These are phyloP conservation scores for Botrytis aclada DNA, from an alignment of 2,329 filamentous ascomycete genomes.

Conservation along the genomic window DNA sequence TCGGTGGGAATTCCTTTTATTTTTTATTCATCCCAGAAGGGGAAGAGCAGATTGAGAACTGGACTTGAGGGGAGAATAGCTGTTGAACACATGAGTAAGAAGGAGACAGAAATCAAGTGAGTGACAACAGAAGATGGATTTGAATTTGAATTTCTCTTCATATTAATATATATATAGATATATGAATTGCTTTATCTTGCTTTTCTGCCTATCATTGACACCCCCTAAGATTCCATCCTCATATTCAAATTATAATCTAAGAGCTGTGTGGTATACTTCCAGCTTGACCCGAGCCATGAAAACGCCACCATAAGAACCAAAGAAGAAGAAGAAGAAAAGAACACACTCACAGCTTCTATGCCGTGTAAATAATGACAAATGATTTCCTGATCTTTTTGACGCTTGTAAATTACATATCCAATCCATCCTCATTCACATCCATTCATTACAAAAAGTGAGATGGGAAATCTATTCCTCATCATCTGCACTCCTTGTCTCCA, in stretches of 20 bases:
- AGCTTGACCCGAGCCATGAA: not conserved
- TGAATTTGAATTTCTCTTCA: not conserved
- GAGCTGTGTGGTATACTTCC: not conserved
- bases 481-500: conserved; percentile 32
- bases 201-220: not conserved
- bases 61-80: not conserved
- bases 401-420: conserved; percentile 15
- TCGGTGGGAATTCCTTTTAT: not conserved
- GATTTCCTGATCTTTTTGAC: not conserved
- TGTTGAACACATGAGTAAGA: not conserved
- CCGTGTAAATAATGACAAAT: not conserved
- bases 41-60: not conserved
- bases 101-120: not conserved
- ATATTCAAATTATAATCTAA: not conserved
- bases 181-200: not conserved
- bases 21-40: not conserved
- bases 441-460: not conserved
- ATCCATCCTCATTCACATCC: not conserved
- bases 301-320: not conserved
- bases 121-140: not conserved
- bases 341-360: not conserved
- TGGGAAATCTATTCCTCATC: conserved; percentile 24
- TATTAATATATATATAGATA: not conserved
- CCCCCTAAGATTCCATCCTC: too few relatives aligned
- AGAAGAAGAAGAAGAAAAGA: not conserved